phyloP scores from a whole-genome alignment of 768 basidiomycete species.

The Podaxis carcinomalis region DNA sequence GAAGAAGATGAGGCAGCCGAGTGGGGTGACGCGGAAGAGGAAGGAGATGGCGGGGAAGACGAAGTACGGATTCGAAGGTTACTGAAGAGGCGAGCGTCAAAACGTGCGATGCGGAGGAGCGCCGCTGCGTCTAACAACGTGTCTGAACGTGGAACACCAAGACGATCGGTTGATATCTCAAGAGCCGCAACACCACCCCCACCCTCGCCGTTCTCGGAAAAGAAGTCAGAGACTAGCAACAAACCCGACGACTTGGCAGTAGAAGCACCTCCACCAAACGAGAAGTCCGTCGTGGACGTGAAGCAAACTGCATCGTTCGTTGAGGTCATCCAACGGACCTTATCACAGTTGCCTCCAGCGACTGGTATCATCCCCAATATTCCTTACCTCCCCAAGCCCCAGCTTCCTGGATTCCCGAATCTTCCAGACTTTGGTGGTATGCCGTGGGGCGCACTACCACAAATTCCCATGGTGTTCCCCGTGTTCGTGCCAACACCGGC shows the following conservation, averaged over 20 bases:
- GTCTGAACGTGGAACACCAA: slow-evolving; percentile 17
- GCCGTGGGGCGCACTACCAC: slow-evolving; percentile 58
- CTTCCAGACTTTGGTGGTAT: slow-evolving; percentile 45
- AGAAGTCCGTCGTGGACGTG: slow-evolving; percentile 30
- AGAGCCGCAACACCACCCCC: slow-evolving; percentile 27
- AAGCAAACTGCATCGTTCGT: slow-evolving; percentile 54
- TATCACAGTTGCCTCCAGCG: slow-evolving; percentile 58
- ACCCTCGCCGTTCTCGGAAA: slow-evolving; percentile 1
- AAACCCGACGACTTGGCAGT: slow-evolving; percentile 3
- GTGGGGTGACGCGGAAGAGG: slow-evolving; percentile 15
- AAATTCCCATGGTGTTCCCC: slow-evolving; percentile 76
- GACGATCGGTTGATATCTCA: slow-evolving; percentile 28
- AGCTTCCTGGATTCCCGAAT: slow-evolving; percentile 62
- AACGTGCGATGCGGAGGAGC: slow-evolving; percentile 27
- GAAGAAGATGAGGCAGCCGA: slow-evolving; percentile 48
- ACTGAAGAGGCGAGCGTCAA: slow-evolving; percentile 28
- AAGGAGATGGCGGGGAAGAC: slow-evolving; percentile 8
- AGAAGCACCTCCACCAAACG: slow-evolving; percentile 14
- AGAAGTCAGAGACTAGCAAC: background rate
- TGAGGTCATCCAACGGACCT: slow-evolving; percentile 72
- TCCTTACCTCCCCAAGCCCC: slow-evolving; percentile 46
- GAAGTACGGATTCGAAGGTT: slow-evolving; percentile 31
- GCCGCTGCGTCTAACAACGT: slow-evolving; percentile 21
- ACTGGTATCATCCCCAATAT: slow-evolving; percentile 45
- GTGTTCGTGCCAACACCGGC: slow-evolving; percentile 66